Percentiles rank a stretch among this genome's conserved stretches.
These are phyloP conservation scores for Straminergon stramineum DNA, from an alignment of 225 moss, liverwort and hornwort species.

Conservation along the genomic window DNA sequence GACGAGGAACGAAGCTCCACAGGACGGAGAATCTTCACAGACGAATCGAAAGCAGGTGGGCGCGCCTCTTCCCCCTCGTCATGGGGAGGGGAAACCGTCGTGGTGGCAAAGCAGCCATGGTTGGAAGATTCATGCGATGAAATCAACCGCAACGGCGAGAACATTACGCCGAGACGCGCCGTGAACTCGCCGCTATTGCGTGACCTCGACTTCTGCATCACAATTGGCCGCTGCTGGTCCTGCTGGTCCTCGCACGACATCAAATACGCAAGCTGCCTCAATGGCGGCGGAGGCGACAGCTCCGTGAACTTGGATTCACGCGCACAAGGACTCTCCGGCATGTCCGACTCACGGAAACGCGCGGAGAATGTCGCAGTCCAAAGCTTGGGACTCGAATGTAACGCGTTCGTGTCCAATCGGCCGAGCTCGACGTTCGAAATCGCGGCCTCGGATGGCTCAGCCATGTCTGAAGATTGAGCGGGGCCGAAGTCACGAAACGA, in stretches of 20 bases:
- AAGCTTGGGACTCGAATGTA: conserved; percentile 33
- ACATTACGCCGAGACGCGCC: conserved; percentile 33
- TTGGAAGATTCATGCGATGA: conserved; percentile 20
- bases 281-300: background rate
- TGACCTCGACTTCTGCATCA: conserved; percentile 10
- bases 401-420: background rate
- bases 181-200: conserved; percentile 33
- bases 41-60: background rate
- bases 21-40: conserved; percentile 12
- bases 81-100: conserved; percentile 13
- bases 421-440: conserved; percentile 8
- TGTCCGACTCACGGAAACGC: conserved; percentile 20
- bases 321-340: background rate
- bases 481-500: conserved; percentile 43
- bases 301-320: background rate
- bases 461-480: conserved; percentile 5
- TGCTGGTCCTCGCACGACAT: conserved; percentile 10
- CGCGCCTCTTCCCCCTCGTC: background rate
- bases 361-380: conserved; percentile 66
- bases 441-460: background rate
- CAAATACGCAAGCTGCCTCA: background rate
- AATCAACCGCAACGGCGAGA: conserved; percentile 23
- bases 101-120: conserved; percentile 6
- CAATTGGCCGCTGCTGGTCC: background rate
- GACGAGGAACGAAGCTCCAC: background rate